Evolutionary conservation across 176 grass and related monocot genomes (phyloP).

Genomic region (Elymus sibiricus): DNA sequence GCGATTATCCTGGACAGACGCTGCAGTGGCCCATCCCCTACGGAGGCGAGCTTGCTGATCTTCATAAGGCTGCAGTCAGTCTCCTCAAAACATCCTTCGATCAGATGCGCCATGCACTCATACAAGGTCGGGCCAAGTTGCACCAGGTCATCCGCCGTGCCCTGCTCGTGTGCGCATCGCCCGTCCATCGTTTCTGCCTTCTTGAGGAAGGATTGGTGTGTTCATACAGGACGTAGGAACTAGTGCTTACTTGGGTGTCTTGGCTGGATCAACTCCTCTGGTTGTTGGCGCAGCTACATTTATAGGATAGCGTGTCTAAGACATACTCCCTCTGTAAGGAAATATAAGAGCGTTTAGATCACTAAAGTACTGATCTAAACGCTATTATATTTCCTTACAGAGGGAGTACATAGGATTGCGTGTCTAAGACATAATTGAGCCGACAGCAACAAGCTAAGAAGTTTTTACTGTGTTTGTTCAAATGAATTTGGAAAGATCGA

Average conservation of each 20-base stretch:
- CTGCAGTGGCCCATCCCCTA: constrained; percentile 21
- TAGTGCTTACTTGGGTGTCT: not conserved
- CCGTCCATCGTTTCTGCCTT: not conserved
- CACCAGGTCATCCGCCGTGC: not conserved
- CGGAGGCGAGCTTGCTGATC: constrained; percentile 10
- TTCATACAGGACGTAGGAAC: not conserved
- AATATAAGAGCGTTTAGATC: too few species aligned
- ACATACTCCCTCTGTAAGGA: too few species aligned
- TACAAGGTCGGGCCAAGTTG: constrained; percentile 9
- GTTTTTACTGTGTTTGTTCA: not conserved
- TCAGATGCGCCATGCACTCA: not conserved
- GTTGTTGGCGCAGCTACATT: not conserved
- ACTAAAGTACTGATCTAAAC: too few species aligned
- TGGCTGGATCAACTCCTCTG: constrained; percentile 12
- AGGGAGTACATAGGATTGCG: too few species aligned
- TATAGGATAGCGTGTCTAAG: not conserved
- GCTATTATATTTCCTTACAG: too few species aligned
- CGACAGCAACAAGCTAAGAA: not conserved
- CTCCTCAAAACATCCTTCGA: constrained; percentile 11
- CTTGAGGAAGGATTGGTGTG: not conserved
- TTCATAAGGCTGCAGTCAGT: constrained; percentile 6
- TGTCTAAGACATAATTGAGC: not conserved
- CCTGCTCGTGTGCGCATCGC: not conserved
- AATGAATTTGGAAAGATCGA: constrained; percentile 10
- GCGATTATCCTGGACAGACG: constrained; percentile 29